phyloP scores from a whole-genome alignment of 1,139 yeast genomes.

The Yamadazyma atlantica region DNA sequence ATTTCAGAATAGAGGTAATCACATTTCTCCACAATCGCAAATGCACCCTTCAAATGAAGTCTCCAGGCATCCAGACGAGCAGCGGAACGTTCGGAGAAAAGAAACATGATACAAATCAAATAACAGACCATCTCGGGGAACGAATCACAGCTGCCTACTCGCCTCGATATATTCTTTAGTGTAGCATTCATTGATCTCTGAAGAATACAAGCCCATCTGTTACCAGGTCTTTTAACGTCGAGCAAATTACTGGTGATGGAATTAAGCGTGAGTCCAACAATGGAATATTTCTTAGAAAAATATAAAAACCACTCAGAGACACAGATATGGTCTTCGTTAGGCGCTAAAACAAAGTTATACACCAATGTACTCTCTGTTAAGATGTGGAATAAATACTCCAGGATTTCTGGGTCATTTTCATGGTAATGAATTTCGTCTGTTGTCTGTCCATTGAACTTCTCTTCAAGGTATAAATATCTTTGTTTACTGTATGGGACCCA shows the following conservation, averaged over 20 bases:
- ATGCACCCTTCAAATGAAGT: slow-evolving; percentile 22
- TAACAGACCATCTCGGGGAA: slow-evolving; percentile 12
- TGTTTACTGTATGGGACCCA: slow-evolving; percentile 7
- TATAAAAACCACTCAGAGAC: slow-evolving; percentile 7
- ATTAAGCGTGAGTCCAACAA: slow-evolving; percentile 6
- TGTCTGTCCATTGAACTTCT: slow-evolving; percentile 3
- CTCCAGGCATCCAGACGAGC: slow-evolving; percentile 21
- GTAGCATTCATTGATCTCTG: slow-evolving; percentile 5
- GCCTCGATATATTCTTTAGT: slow-evolving; percentile 5
- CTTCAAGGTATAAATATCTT: slow-evolving; percentile 2
- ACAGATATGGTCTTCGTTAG: slow-evolving; percentile 7
- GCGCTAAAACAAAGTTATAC: slow-evolving; percentile 6
- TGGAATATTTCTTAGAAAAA: slow-evolving; percentile 8
- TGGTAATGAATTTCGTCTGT: slow-evolving; percentile 3
- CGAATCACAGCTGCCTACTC: slow-evolving; percentile 6
- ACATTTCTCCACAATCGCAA: slow-evolving; percentile 11
- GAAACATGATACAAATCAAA: slow-evolving; percentile 14
- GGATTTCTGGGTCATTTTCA: slow-evolving; percentile 10
- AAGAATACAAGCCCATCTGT: slow-evolving; percentile 8
- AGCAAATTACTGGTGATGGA: slow-evolving; percentile 7
- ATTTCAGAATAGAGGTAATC: slow-evolving; percentile 4
- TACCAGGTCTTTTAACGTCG: slow-evolving; percentile 4
- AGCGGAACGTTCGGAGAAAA: slow-evolving; percentile 21
- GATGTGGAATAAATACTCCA: slow-evolving; percentile 6
- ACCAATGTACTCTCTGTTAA: slow-evolving; percentile 5